Evolutionary conservation across 2,329 filamentous ascomycete species (phyloP), one percentile per base, ranked within the genome.

Genomic region (Aureobasidium uvarum): DNA sequence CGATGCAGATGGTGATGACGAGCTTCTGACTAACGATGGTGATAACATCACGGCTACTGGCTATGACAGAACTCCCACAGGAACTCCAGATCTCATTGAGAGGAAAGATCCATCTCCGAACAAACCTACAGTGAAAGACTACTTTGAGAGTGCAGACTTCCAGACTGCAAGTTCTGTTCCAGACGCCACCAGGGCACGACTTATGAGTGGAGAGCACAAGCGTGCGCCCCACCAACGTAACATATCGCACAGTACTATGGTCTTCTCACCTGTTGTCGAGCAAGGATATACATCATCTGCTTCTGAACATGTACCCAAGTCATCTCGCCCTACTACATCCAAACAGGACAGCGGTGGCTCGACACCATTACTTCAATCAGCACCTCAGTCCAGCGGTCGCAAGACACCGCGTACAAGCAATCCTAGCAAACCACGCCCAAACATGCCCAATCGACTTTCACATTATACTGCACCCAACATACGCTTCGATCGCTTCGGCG

Each of bases 1-100:
- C 0, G 91, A 95, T 72, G 91, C 88, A 7, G 92, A 96, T 28
- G 92, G 92, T 0, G 93, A 97, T 71, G 93, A 96, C 71, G 93
- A 97, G 75, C 80, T 93, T n/a, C 84, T 90, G 14, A 93, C 90
- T 3, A 90, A 92, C 65, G 90, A 92, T 65, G 93, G 87, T 38
- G 80, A 83, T 36, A 80, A 83, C n/a, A 77, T 68, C 6, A 75
- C 73, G 8, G 75, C 76, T 2, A 65, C 63, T 18, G 63, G 63
- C 13, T 64, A 64, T 11, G 62, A 64, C 70, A 71, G 51, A 25
- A 63, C 60, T 10, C 38, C 60, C 16, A 54, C 60, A 10, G 36
- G 62, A 8, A 55, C 62, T 14, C 62, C 62, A 18, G 36, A 52
- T 43, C 38, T 43, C 5, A 20, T 52, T 68, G 70, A 39, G 67